A percentile compares a stretch with the other conserved stretches of the same genome.
Evolutionary conservation across 106 monocot genomes (phyloP).

Genomic region (Dioscorea zingiberensis): DNA sequence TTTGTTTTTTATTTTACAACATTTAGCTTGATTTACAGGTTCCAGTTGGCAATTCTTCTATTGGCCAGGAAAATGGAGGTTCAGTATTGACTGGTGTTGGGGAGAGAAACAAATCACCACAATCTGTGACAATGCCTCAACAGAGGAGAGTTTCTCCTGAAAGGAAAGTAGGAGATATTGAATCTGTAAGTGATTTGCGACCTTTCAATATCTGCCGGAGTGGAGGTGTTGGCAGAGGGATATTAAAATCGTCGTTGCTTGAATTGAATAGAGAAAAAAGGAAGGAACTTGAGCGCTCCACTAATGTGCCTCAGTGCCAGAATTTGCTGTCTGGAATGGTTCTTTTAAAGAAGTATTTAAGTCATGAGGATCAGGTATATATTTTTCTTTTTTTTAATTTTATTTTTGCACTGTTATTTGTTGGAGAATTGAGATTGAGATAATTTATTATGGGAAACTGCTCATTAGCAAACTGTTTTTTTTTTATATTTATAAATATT

Average conservation of each 20-base stretch:
- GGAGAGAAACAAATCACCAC: conserved; percentile 1
- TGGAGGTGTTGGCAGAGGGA: neutral
- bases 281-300: conserved; percentile 3
- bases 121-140: neutral
- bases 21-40: too few relatives aligned
- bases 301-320: conserved; percentile 4
- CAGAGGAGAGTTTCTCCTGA: conserved; percentile 12
- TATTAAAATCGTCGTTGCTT: conserved; percentile 24
- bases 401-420: neutral
- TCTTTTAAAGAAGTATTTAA: conserved; percentile 36
- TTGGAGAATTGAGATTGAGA: neutral
- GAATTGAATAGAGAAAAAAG: conserved; percentile 36
- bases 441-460: neutral
- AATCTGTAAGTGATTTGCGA: conserved; percentile 3
- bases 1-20: neutral
- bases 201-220: conserved; percentile 37
- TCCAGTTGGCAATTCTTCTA: neutral
- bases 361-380: conserved; percentile 35
- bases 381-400: too few relatives aligned
- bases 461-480: too few relatives aligned
- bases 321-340: conserved; percentile 51
- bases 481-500: too few relatives aligned
- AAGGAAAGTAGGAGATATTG: neutral
- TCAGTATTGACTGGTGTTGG: neutral
- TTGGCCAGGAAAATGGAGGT: neutral